Conservation (phyloP, 148 eudicot genomes). For the Pharnaceum exiguum region DNA sequence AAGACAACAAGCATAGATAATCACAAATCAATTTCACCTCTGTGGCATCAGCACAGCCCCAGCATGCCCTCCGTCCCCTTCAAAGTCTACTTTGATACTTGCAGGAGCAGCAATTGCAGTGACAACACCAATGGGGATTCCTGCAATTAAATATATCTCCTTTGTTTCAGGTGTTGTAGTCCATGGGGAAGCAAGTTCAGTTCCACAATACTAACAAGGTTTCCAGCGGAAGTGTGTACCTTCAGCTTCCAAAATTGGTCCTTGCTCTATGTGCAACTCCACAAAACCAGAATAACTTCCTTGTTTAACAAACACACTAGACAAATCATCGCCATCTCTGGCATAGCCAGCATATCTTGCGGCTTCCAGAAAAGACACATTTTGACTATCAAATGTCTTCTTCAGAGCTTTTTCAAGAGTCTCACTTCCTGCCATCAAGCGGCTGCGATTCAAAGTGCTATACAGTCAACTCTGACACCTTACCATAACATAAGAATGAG, state of each 20-base stretch:
- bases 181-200: background rate
- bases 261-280: constrained; percentile 97
- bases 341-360: constrained; percentile 79
- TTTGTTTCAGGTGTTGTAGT: background rate
- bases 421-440: constrained; percentile 83
- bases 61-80: constrained; percentile 98
- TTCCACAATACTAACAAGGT: background rate
- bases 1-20: background rate
- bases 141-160: constrained; percentile 25
- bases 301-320: constrained; percentile 46
- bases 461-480: constrained; percentile 4
- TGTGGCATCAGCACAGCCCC: constrained; percentile 91
- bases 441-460: constrained; percentile 45
- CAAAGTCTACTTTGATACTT: constrained; percentile 89
- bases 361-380: constrained; percentile 73
- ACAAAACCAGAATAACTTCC: constrained; percentile 77
- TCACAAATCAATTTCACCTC: constrained; percentile 36
- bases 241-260: constrained; percentile 89
- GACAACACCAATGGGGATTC: constrained; percentile 75
- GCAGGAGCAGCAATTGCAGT: constrained; percentile 99
- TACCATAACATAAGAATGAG: background rate
- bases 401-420: constrained; percentile 57
- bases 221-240: constrained; percentile 29
- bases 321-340: constrained; percentile 42
- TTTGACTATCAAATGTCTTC: constrained; percentile 65